Base-by-base conservation (phyloP, 352 stramenopile genomes). In the Globisporangium alternatum region DNA sequence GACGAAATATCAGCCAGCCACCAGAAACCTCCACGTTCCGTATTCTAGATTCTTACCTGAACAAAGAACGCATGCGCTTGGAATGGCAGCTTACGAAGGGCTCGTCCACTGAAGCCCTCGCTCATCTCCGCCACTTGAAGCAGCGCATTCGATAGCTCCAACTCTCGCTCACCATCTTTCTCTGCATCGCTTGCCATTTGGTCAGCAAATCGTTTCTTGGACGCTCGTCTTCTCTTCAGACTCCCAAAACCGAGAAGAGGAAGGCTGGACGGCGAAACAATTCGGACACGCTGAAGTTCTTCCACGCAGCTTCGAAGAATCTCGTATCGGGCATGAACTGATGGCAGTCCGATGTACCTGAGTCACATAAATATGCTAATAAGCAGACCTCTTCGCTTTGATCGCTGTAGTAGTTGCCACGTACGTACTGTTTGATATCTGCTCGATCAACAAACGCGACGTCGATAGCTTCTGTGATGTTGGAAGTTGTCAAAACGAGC, bases 401-500 rank as follows among this genome's bases (percentile, higher is more conserved):
- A 30, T 5, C 15, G 30, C 28, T 44, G 0, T 59, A 75, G 2
- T 68, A 60, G 22, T 63, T 61, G 48, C 12, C 22, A 79, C 81
- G 77, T 86, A 79, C 81, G 77, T 86, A 97, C 70, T 96, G 76
- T 47, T 97, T 97, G 57, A 97, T 88, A 63, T 98, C 94, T n/a
- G 90, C 91, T 39, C 94, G 80, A 62, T 98, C 93, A 13, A 98
- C 75, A 71, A 98, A 98, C 0, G 94, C 94, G 5, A 90, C 69
- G 65, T 98, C 94, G 31, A 98, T 96, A 4, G 83, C 87, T 49
- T 92, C 81, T 0, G 89, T 97, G 60, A 98, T 89, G 62, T 98
- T 98, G 25, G 88, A 97, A 0, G 94, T 98, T 2, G 91, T 97
- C n/a, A 98, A 72, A 5, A 98, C 70, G 37, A 98, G 68, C n/a